A percentile compares a stretch with the other conserved stretches of the same genome.
phyloP scores from a whole-genome alignment of 139 green algal species.

The Penium margaritaceum region DNA sequence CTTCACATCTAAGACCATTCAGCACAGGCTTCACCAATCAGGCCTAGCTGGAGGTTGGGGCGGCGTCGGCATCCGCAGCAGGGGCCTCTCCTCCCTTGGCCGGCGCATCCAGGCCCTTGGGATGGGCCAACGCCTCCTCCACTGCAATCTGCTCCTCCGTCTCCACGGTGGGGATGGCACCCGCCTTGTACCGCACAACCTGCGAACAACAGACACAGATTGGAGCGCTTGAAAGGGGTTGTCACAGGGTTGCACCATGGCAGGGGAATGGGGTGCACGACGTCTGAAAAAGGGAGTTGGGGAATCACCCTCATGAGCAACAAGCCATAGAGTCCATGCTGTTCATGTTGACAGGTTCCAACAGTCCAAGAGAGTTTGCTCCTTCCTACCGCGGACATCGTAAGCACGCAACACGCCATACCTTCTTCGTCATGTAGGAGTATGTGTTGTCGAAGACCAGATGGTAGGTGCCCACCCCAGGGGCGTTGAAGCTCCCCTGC shows the following conservation, averaged over 20 bases:
- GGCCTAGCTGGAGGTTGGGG: no score
- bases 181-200: constrained; percentile 36
- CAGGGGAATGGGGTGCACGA: neutral
- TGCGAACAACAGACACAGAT: neutral
- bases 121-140: constrained; percentile 19
- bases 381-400: no score
- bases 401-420: neutral
- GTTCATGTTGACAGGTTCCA: no score
- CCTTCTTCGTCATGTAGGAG: constrained; percentile 30
- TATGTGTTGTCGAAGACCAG: constrained; percentile 38
- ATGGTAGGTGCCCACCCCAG: constrained; percentile 19
- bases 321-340: no score
- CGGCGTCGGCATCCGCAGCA: neutral
- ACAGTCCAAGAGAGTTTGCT: no score
- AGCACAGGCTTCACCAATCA: no score
- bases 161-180: constrained; percentile 32
- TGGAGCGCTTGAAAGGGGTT: neutral
- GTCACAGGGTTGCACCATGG: neutral
- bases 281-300: neutral
- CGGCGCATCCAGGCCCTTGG: neutral
- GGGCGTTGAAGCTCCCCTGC: constrained; percentile 34
- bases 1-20: no score
- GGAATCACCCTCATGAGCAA: no score
- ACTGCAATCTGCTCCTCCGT: constrained; percentile 3
- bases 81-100: neutral